Conservation (phyloP, 495 filamentous ascomycete genomes). For the Penicillium ochrochloron region DNA sequence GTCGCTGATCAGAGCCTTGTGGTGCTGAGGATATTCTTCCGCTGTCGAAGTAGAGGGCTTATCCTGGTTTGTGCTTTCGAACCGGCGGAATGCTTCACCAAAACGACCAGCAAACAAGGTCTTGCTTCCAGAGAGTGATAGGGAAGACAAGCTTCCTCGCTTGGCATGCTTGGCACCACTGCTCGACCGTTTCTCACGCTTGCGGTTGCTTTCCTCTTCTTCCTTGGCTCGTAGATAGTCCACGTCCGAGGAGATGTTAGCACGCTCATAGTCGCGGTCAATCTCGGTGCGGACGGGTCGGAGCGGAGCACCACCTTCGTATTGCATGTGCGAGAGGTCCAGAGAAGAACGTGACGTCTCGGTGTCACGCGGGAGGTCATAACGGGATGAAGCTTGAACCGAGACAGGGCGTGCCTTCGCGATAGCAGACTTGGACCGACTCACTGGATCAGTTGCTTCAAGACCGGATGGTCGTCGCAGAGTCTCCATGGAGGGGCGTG, state of each 20-base stretch:
- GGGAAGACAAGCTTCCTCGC: slow-evolving; percentile 77
- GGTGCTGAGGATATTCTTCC: slow-evolving; percentile 38
- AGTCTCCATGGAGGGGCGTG: slow-evolving; percentile 77
- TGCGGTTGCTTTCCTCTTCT: slow-evolving; percentile 64
- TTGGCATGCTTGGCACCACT: slow-evolving; percentile 72
- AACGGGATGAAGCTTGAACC: slow-evolving; percentile 76
- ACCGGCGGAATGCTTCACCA: slow-evolving; percentile 92
- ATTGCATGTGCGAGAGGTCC: slow-evolving; percentile 41
- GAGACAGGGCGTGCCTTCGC: slow-evolving; percentile 70
- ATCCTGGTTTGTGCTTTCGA: slow-evolving; percentile 68
- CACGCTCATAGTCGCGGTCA: slow-evolving; percentile 43
- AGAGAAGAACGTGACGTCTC: slow-evolving; percentile 52
- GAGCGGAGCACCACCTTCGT: slow-evolving; percentile 45
- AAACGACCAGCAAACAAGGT: slow-evolving; percentile 88
- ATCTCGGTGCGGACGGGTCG: slow-evolving; percentile 44
- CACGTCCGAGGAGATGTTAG: slow-evolving; percentile 81
- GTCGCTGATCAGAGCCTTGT: slow-evolving; percentile 63
- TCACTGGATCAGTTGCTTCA: slow-evolving; percentile 61
- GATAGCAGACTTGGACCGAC: slow-evolving; percentile 67
- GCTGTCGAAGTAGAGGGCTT: slow-evolving; percentile 58
- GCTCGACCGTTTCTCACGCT: slow-evolving; percentile 71
- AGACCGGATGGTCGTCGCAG: slow-evolving; percentile 62
- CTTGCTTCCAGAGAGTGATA: slow-evolving; percentile 78
- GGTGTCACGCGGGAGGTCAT: slow-evolving; percentile 72
- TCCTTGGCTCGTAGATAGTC: slow-evolving; percentile 87